phyloP scores from a whole-genome alignment of 331 rosid genomes.

The Rosa hybrid region DNA sequence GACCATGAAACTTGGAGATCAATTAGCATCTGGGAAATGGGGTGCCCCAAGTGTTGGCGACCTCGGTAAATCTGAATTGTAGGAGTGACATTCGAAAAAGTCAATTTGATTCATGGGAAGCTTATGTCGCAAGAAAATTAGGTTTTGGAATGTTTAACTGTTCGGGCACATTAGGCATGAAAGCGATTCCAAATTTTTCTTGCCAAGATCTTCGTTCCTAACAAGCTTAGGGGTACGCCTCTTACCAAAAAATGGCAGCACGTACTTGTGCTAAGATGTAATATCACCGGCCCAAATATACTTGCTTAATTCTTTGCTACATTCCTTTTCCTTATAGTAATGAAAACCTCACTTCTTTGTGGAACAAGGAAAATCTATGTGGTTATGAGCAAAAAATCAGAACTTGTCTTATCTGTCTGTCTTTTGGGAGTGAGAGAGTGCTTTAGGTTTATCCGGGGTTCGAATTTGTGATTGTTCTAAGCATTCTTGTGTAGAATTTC shows the following conservation, averaged over 20 bases:
- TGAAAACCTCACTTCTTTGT: not conserved
- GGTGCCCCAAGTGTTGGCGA: slow-evolving; percentile 44
- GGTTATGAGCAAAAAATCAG: not conserved
- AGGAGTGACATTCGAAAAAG: not conserved
- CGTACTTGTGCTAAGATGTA: not conserved
- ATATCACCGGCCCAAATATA: not conserved
- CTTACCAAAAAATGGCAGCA: not conserved
- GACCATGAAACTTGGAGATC: not conserved
- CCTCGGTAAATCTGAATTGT: slow-evolving; percentile 18
- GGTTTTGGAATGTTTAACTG: not conserved
- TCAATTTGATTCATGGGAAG: not conserved
- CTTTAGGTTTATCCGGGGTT: not conserved
- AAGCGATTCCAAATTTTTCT: slow-evolving; percentile 41
- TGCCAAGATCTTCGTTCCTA: slow-evolving; percentile 30
- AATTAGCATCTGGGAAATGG: slow-evolving; percentile 59
- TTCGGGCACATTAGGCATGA: not conserved
- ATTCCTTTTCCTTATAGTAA: not conserved
- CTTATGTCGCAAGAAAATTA: not conserved
- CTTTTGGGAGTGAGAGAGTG: no score
- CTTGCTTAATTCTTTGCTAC: not conserved
- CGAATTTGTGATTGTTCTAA: not conserved
- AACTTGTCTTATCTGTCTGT: not conserved
- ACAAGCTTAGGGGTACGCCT: slow-evolving; percentile 48
- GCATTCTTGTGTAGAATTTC: no score
- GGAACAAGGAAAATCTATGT: not conserved